Percentiles rank a stretch among this genome's conserved stretches.
phyloP scores from a whole-genome alignment of 202 grass and related monocot genomes.

The Schoenoplectus tabernaemontani region DNA sequence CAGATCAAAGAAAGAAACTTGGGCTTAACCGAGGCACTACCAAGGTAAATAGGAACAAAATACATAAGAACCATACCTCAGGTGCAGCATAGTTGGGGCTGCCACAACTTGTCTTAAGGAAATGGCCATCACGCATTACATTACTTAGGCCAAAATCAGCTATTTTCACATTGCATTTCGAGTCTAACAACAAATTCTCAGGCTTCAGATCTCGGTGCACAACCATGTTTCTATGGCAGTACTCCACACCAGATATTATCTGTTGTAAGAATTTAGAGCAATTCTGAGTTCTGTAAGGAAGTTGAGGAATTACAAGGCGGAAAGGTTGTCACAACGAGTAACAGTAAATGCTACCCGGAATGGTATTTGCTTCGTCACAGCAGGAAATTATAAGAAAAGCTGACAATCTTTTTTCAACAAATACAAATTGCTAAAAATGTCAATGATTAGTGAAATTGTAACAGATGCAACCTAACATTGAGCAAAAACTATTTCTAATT shows the following conservation, averaged over 20 bases:
- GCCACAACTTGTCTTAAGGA: conserved; percentile 93
- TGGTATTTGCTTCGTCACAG: background rate
- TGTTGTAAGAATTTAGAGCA: conserved; percentile 18
- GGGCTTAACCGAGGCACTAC: background rate
- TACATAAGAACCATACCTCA: conserved; percentile 37
- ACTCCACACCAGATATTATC: conserved; percentile 98
- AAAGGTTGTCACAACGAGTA: background rate
- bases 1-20: background rate
- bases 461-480: background rate
- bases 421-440: background rate
- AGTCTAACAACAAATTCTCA: conserved; percentile 85
- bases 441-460: background rate
- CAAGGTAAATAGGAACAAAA: background rate
- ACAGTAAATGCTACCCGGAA: background rate
- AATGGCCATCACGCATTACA: conserved; percentile 96
- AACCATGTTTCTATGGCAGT: conserved; percentile 97
- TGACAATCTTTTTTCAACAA: background rate
- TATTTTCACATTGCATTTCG: conserved; percentile 88
- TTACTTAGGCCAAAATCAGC: conserved; percentile 97
- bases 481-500: background rate
- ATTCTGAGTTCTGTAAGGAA: background rate
- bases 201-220: conserved; percentile 92
- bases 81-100: conserved; percentile 98
- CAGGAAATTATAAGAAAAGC: background rate
- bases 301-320: background rate